Percentiles rank a stretch among this genome's conserved stretches.
Conservation (phyloP, 2,329 filamentous ascomycete species). For the Colletotrichum gigasporum region DNA sequence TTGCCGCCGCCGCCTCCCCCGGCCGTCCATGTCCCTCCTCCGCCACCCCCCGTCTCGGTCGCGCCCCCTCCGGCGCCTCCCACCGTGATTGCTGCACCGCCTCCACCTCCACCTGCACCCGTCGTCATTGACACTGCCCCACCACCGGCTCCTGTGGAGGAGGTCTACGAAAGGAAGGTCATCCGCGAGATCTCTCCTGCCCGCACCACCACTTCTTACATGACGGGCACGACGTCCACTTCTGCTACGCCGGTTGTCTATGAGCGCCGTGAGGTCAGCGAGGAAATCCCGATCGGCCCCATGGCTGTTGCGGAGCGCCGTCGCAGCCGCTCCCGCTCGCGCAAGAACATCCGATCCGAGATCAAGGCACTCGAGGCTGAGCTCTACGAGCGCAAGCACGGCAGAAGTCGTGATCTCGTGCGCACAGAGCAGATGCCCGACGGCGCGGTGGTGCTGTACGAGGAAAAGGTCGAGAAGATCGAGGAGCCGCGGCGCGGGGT, state of each 20-base stretch:
- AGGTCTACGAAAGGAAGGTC: slow-evolving; percentile 56
- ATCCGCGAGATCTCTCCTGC: slow-evolving; percentile 61
- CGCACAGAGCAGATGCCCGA: slow-evolving; percentile 66
- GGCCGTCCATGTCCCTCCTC: slow-evolving; percentile 30
- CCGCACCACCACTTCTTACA: slow-evolving; percentile 43
- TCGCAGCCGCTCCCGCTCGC: slow-evolving; percentile 52
- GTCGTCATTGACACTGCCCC: slow-evolving; percentile 46
- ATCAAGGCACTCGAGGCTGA: slow-evolving; percentile 77
- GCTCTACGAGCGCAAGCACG: slow-evolving; percentile 45
- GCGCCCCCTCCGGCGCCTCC: slow-evolving; percentile 46
- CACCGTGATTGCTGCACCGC: slow-evolving; percentile 36
- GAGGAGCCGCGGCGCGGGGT: slow-evolving; percentile 66
- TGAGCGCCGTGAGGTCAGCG: slow-evolving; percentile 48
- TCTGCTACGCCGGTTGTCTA: slow-evolving; percentile 49
- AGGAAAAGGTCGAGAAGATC: slow-evolving; percentile 66
- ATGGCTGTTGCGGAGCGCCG: slow-evolving; percentile 51
- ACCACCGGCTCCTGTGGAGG: slow-evolving; percentile 40
- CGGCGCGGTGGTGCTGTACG: slow-evolving; percentile 71
- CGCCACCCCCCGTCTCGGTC: slow-evolving; percentile 11
- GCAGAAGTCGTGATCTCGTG: slow-evolving; percentile 60
- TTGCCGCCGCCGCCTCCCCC: slow-evolving; percentile 39
- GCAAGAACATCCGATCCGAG: slow-evolving; percentile 75
- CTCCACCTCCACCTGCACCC: slow-evolving; percentile 38
- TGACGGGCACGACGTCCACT: slow-evolving; percentile 45
- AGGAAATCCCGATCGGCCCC: slow-evolving; percentile 47